phyloP scores from a whole-genome alignment of 2,329 filamentous ascomycete species.

The Emydomyces testavorans region DNA sequence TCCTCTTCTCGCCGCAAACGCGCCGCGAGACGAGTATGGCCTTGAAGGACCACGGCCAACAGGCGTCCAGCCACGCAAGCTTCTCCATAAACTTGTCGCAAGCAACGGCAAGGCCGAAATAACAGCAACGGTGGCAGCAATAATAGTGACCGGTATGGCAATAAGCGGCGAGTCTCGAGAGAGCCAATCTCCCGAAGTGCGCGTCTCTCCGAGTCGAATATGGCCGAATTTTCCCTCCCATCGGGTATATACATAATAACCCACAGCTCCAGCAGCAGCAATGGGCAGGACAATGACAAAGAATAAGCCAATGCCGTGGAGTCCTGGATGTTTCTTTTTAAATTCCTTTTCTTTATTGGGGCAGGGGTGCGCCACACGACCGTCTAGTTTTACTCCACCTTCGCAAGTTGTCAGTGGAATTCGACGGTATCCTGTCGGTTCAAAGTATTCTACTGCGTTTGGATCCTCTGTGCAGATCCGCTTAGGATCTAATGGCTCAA shows the following conservation, averaged over 20 bases:
- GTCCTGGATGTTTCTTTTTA: slow-evolving; percentile 53
- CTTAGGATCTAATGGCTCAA: slow-evolving; percentile 51
- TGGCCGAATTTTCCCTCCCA: slow-evolving; percentile 87
- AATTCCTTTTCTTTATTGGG: slow-evolving; percentile 74
- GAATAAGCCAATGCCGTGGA: slow-evolving; percentile 66
- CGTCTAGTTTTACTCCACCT: slow-evolving; percentile 64
- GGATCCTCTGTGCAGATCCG: slow-evolving; percentile 52
- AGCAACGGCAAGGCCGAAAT: slow-evolving; percentile 64
- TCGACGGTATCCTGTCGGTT: slow-evolving; percentile 75
- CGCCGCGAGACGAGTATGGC: slow-evolving; percentile 76
- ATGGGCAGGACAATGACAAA: slow-evolving; percentile 73
- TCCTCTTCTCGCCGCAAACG: slow-evolving; percentile 74
- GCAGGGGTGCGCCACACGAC: slow-evolving; percentile 54
- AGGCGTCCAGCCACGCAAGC: slow-evolving; percentile 40
- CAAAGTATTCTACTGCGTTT: slow-evolving; percentile 64
- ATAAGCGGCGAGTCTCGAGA: slow-evolving; percentile 67
- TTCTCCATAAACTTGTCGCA: slow-evolving; percentile 60
- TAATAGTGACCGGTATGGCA: slow-evolving; percentile 64
- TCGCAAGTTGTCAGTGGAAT: slow-evolving; percentile 81
- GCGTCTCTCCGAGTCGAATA: slow-evolving; percentile 69
- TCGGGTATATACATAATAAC: slow-evolving; percentile 74
- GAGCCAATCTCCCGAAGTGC: slow-evolving; percentile 35
- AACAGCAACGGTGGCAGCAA: slow-evolving; percentile 70
- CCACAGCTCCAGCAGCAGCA: slow-evolving; percentile 55
- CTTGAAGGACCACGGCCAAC: slow-evolving; percentile 42